phyloP scores from a whole-genome alignment of 306 rosid species.

The Benincasa hispida region DNA sequence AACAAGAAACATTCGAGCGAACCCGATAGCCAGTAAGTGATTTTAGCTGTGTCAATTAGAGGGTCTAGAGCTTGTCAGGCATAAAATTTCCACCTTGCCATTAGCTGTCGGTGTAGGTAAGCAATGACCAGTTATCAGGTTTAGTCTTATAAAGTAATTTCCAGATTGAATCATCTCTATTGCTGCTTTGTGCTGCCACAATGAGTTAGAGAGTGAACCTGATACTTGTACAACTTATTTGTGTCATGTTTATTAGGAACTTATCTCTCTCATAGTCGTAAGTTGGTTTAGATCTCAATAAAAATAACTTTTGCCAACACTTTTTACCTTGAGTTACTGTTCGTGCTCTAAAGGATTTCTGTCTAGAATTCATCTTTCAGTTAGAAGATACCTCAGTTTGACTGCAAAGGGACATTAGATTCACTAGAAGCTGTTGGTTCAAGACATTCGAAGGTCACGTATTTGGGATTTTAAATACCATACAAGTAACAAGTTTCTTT shows the following conservation, averaged over 20 bases:
- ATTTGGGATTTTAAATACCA: background rate
- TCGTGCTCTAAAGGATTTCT: background rate
- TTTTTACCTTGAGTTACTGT: background rate
- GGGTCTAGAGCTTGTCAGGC: background rate
- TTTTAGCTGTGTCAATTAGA: background rate
- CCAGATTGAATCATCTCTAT: background rate
- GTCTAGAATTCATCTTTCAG: background rate
- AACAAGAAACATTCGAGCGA: conserved; percentile 59
- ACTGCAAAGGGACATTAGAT: background rate
- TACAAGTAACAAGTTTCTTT: background rate
- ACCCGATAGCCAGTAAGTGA: conserved; percentile 50
- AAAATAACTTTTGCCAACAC: background rate
- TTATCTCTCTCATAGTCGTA: background rate
- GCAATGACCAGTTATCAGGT: background rate
- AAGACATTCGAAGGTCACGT: background rate
- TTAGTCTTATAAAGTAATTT: background rate
- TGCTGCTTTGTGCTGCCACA: background rate
- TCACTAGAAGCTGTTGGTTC: background rate
- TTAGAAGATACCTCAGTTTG: background rate
- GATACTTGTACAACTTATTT: background rate
- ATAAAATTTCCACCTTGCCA: background rate
- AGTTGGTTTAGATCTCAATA: background rate
- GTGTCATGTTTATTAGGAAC: background rate
- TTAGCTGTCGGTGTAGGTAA: background rate
- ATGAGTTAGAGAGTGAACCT: background rate